Base-by-base conservation (phyloP, 768 basidiomycete species). In the Lentinus tigrinus region DNA sequence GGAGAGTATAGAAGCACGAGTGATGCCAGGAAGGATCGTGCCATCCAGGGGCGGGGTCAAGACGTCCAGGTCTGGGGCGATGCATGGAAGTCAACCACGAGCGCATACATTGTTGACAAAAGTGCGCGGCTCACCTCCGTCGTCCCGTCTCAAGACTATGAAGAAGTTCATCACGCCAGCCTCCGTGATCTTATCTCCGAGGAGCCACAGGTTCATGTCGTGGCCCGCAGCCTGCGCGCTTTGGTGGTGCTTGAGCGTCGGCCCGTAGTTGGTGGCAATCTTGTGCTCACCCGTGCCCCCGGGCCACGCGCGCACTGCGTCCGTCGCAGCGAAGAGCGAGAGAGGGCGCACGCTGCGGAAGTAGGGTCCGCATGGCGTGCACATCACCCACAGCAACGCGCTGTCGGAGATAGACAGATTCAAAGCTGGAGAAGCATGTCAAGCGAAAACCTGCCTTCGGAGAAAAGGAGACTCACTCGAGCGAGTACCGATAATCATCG, bases 21-120 rank as follows among this genome's bases (percentile, higher is more conserved):
- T 97, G 19, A 97, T 84, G 47, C 95, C 93, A 1, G 94, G 94
- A 1, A 98, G 83, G 67, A 97, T 93, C 72, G 91, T 89, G 49
- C 95, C 94, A 67, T 91, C 92, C 58, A 97, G 75, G 13, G 93
- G 89, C 2, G 95, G 91, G 0, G 95, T 97, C 60, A 93, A 77
- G 50, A 97, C 78, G 70, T 97, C 93, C 58, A 84, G 70, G n/a
- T 75, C 87, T 90, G 64, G 4, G 40, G 17, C 40, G 40, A 14
- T 14, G 17, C 1, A 42, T 42, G 40, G 17, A 42, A 21, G 21
- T 42, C 40, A 27, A 26, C n/a, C 16, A n/a, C 39, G 8, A 8
- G n/a, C 14, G 42, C 28, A 21, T 11, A 24, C 16, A 2, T 3
- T 3, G 8, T 2, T 23, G 21, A 8, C 21, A 46, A 23, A 19